Conservation (phyloP, 768 basidiomycete species). For the Postia placenta region DNA sequence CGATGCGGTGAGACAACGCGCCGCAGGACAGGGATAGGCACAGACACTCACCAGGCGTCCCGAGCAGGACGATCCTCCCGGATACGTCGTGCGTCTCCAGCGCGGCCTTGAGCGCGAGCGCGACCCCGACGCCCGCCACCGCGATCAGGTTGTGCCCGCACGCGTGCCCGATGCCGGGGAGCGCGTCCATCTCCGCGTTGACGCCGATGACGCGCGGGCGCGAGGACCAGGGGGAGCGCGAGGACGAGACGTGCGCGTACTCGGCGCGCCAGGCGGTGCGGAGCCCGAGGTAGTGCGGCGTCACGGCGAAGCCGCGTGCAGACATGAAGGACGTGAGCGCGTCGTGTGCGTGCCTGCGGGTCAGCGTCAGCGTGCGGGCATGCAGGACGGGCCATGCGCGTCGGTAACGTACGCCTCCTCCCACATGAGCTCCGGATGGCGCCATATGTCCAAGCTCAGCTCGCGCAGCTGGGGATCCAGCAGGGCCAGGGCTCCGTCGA, state of each 20-base stretch:
- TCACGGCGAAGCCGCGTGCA: constrained; percentile 63
- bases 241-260: constrained; percentile 35
- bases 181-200: constrained; percentile 72
- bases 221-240: background rate
- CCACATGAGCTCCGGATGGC: background rate
- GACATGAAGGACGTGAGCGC: constrained; percentile 61
- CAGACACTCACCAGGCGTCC: constrained; percentile 59
- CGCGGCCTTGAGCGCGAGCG: constrained; percentile 67
- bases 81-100: constrained; percentile 53
- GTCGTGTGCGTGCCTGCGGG: constrained; percentile 64
- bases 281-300: constrained; percentile 62
- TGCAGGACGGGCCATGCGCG: background rate
- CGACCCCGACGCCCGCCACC: constrained; percentile 66
- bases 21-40: too few relatives aligned
- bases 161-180: constrained; percentile 50
- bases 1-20: background rate
- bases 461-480: constrained; percentile 48
- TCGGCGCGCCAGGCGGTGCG: constrained; percentile 76
- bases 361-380: background rate
- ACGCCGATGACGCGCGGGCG: constrained; percentile 55
- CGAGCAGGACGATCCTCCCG: constrained; percentile 68
- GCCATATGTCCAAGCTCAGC: constrained; percentile 55
- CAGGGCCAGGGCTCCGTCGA: constrained; percentile 48
- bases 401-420: background rate
- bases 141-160: constrained; percentile 87